A percentile compares a stretch with the other conserved stretches of the same genome.
Evolutionary conservation across 192 early-diverging fungal genomes (phyloP).

Genomic region (Anaeromyces robustus): DNA sequence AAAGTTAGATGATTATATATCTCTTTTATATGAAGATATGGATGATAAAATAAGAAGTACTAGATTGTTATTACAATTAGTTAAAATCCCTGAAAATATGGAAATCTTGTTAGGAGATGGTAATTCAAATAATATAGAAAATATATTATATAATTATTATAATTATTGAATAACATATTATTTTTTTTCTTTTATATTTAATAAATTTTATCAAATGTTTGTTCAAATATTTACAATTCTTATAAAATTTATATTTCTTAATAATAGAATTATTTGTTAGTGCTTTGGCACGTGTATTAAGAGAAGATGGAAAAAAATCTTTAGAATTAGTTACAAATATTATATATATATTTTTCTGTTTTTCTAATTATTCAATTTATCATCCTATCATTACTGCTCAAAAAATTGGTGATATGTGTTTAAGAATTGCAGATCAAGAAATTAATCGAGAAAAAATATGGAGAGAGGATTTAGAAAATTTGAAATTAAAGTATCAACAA

Average conservation of each 20-base stretch:
- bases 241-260: neutral
- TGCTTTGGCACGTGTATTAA: constrained; percentile 32
- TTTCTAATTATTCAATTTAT: constrained; percentile 34
- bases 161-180: neutral
- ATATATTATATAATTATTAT: no score
- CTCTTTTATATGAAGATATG: constrained; percentile 7
- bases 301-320: constrained; percentile 31
- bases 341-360: constrained; percentile 35
- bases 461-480: constrained; percentile 19
- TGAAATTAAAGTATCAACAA: constrained; percentile 13
- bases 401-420: constrained; percentile 44
- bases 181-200: neutral
- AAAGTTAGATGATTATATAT: constrained; percentile 1
- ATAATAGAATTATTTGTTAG: constrained; percentile 12
- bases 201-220: no score
- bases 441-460: constrained; percentile 23
- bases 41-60: constrained; percentile 4
- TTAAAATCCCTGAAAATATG: neutral
- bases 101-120: neutral
- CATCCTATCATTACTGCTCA: constrained; percentile 32
- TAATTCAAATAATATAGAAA: no score
- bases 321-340: constrained; percentile 39
- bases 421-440: constrained; percentile 28
- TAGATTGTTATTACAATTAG: neutral
- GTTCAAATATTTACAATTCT: no score